These are phyloP conservation scores for Pontederia crassipes DNA, from an alignment of 176 grass and related monocot species.

Conservation along the genomic window DNA sequence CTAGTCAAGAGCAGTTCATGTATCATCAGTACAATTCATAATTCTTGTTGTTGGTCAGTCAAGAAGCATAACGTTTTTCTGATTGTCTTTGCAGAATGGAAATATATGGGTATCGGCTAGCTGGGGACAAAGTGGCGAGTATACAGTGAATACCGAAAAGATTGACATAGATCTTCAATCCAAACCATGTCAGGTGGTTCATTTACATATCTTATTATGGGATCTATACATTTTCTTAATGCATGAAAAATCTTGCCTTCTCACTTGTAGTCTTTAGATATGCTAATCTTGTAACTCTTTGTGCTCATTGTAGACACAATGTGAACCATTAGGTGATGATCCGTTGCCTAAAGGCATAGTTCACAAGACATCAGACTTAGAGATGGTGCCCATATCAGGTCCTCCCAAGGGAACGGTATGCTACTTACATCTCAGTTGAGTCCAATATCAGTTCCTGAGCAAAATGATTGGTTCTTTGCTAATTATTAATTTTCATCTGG, in stretches of 20 bases:
- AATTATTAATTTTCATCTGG: background rate
- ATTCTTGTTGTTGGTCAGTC: no score
- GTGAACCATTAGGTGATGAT: slow-evolving; percentile 3
- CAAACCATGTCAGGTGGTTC: background rate
- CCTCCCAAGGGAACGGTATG: slow-evolving; percentile 6
- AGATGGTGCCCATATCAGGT: slow-evolving; percentile 3
- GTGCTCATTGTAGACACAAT: background rate
- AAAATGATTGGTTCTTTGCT: background rate
- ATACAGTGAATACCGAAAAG: background rate
- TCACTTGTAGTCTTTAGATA: background rate
- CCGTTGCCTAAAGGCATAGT: slow-evolving; percentile 15
- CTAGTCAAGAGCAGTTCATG: no score
- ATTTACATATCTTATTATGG: background rate
- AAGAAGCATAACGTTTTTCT: no score
- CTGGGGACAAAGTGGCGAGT: background rate
- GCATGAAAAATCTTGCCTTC: background rate
- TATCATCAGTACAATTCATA: no score
- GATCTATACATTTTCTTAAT: background rate
- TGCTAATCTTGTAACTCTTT: background rate
- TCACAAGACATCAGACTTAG: slow-evolving; percentile 2
- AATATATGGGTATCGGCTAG: background rate
- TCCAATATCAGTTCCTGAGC: background rate
- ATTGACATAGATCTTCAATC: background rate
- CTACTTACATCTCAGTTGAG: background rate
- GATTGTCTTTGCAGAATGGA: background rate